phyloP scores from a whole-genome alignment of 495 filamentous ascomycete species.

The Pseudotulostoma volvatum region DNA sequence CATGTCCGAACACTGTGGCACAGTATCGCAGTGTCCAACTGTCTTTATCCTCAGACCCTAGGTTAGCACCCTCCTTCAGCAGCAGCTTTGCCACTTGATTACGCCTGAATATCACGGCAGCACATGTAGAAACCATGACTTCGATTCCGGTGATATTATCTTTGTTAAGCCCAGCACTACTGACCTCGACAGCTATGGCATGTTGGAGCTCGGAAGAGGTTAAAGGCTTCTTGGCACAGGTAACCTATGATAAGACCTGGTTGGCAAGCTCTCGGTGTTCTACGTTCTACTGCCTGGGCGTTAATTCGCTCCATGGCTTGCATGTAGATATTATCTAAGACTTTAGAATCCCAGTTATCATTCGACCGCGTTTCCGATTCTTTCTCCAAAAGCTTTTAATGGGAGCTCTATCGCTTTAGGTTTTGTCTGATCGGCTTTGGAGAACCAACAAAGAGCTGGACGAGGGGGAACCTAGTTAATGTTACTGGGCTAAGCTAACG shows the following conservation, averaged over 20 bases:
- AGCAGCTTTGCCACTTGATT: slow-evolving; percentile 10
- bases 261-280: slow-evolving; percentile 14
- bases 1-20: slow-evolving; percentile 12
- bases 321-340: slow-evolving; percentile 16
- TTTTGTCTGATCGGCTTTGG: slow-evolving; percentile 18
- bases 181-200: slow-evolving; percentile 18
- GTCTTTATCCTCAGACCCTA: slow-evolving; percentile 8
- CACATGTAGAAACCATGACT: slow-evolving; percentile 3
- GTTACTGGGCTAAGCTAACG: background rate
- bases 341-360: slow-evolving; percentile 2
- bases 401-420: slow-evolving; percentile 13
- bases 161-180: slow-evolving; percentile 8
- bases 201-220: slow-evolving; percentile 15
- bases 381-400: slow-evolving; percentile 13
- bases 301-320: slow-evolving; percentile 24
- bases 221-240: slow-evolving; percentile 10
- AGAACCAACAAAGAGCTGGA: slow-evolving; percentile 9
- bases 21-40: slow-evolving; percentile 9
- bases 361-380: background rate
- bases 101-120: slow-evolving; percentile 3
- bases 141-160: slow-evolving; percentile 12
- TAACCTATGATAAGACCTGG: slow-evolving; percentile 16
- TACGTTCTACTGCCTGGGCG: slow-evolving; percentile 9
- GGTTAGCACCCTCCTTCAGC: slow-evolving; percentile 6
- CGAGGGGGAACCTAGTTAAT: slow-evolving; percentile 24